Evolutionary conservation across 805 yeast genomes (phyloP).

Genomic region (Candida germanica): DNA sequence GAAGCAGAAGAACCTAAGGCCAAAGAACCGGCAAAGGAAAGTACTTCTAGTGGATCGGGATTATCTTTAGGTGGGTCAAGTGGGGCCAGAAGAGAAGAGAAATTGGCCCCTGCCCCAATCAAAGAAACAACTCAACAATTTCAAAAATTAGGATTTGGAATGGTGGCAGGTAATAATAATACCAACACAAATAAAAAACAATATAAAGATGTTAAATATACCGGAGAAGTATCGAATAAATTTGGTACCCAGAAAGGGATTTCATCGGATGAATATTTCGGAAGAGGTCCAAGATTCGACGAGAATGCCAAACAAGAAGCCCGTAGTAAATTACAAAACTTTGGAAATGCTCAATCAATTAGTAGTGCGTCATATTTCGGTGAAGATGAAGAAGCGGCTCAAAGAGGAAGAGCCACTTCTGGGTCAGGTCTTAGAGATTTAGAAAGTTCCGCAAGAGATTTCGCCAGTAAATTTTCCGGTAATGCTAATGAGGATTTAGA

Average conservation of each 20-base stretch:
- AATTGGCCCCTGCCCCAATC: constrained; percentile 25
- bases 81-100: constrained; percentile 11
- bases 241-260: constrained; percentile 91
- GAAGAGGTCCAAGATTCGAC: constrained; percentile 77
- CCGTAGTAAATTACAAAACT: constrained; percentile 70
- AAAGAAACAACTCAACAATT: constrained; percentile 62
- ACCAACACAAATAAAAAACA: constrained; percentile 29
- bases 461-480: constrained; percentile 66
- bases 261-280: constrained; percentile 92
- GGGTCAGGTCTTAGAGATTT: constrained; percentile 39
- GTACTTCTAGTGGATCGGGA: not conserved
- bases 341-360: constrained; percentile 83
- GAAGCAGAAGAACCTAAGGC: constrained; percentile 1
- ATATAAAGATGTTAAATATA: constrained; percentile 58
- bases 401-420: constrained; percentile 12
- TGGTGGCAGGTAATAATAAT: constrained; percentile 65
- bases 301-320: constrained; percentile 79
- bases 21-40: not conserved
- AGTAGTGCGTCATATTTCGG: constrained; percentile 94
- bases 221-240: constrained; percentile 72
- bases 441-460: constrained; percentile 57
- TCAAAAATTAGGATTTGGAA: constrained; percentile 88
- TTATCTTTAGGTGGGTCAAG: constrained; percentile 4
- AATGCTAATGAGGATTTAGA: constrained; percentile 88
- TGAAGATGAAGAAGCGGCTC: constrained; percentile 47